phyloP scores from a whole-genome alignment of 257 asterid genomes.

The Rehmannia glutinosa region DNA sequence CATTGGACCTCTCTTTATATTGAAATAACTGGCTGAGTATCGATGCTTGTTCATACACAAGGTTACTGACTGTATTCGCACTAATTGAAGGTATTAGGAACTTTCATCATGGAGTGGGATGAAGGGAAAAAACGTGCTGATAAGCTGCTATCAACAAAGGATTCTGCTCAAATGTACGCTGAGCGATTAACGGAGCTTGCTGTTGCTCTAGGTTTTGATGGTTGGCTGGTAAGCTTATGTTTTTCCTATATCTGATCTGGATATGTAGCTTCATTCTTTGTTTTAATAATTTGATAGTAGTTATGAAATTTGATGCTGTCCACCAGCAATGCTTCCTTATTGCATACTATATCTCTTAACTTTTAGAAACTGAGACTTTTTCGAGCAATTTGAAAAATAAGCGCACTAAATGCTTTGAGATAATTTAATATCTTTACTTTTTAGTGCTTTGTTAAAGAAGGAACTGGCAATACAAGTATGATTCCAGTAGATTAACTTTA shows the following conservation, averaged over 20 bases:
- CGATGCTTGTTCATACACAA: not conserved
- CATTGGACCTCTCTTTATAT: not conserved
- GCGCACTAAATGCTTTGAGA: not conserved
- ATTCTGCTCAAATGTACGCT: constrained; percentile 77
- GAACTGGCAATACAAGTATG: not conserved
- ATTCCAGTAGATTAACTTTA: not conserved
- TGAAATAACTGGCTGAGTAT: not conserved
- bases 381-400: not conserved
- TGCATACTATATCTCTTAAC: no score
- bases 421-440: not conserved
- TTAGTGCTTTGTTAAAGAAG: not conserved
- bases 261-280: not conserved
- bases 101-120: constrained; percentile 92
- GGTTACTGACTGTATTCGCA: constrained; percentile 15
- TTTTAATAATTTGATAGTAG: not conserved
- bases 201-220: constrained; percentile 85
- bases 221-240: constrained; percentile 80
- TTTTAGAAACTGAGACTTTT: not conserved
- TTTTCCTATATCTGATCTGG: not conserved
- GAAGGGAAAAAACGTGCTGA: constrained; percentile 65
- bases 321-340: not conserved
- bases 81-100: constrained; percentile 65
- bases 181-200: constrained; percentile 86
- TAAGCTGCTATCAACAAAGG: constrained; percentile 54
- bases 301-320: not conserved